Evolutionary conservation across 495 filamentous ascomycete species (phyloP).

Genomic region (Hypoxylon crocopeplum): DNA sequence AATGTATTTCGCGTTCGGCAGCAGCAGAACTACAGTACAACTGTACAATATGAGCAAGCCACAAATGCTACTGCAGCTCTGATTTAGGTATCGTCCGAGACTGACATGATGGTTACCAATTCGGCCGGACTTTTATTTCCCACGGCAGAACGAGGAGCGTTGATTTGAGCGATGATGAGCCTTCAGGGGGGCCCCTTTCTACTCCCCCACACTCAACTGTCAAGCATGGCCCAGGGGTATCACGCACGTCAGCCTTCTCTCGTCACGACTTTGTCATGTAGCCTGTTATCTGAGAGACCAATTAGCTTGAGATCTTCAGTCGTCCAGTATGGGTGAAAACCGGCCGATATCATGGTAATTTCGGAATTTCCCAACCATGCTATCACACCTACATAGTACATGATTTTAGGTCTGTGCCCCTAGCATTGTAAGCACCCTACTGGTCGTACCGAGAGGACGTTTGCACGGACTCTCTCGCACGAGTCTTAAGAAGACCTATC

Average conservation of each 20-base stretch:
- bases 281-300: conserved; percentile 1
- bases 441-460: background rate
- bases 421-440: conserved; percentile 11
- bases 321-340: conserved; percentile 18
- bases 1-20: no score
- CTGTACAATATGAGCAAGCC: background rate
- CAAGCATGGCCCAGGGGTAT: conserved; percentile 11
- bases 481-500: no score
- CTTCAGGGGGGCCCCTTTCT: no score
- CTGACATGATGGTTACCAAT: conserved; percentile 1
- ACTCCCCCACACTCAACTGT: conserved; percentile 34
- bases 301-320: conserved; percentile 19
- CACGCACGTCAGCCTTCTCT: conserved; percentile 21
- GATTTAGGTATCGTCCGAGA: conserved; percentile 1
- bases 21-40: no score
- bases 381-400: conserved; percentile 16
- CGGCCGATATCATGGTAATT: conserved; percentile 34
- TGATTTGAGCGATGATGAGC: no score
- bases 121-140: no score
- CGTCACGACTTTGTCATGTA: conserved; percentile 26
- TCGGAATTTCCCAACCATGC: conserved; percentile 28
- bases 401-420: conserved; percentile 22
- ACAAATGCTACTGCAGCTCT: background rate
- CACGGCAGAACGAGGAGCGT: no score
- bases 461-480: conserved; percentile 18